Conservation (phyloP, 2,329 filamentous ascomycete species). For the Gaeumannomyces tritici region DNA sequence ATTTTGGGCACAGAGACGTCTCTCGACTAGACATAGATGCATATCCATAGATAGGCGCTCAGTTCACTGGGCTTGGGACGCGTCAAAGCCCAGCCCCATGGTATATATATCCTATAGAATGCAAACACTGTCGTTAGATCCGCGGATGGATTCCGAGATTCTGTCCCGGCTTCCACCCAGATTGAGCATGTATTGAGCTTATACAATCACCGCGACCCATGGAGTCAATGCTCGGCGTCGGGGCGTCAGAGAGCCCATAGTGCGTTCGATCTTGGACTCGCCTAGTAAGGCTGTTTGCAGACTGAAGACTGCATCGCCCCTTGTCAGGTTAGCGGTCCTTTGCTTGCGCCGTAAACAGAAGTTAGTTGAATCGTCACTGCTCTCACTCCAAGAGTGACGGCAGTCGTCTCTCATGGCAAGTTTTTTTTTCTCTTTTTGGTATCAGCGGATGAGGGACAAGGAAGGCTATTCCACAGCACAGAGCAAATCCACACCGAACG, state of each 20-base stretch:
- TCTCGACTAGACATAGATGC: too few species aligned
- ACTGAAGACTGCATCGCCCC: constrained; percentile 2
- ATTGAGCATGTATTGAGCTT: not conserved
- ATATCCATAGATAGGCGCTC: too few species aligned
- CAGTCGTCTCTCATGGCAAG: not conserved
- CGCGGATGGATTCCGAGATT: not conserved
- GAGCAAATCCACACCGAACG: not conserved
- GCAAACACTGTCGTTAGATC: not conserved
- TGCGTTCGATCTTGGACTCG: constrained; percentile 1
- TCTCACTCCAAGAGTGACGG: not conserved
- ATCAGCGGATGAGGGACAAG: not conserved
- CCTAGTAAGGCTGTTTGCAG: constrained; percentile 3
- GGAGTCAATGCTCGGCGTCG: not conserved
- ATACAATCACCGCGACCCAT: constrained; percentile 4
- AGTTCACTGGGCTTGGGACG: too few species aligned
- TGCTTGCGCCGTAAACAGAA: not conserved
- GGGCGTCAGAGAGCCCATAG: constrained; percentile 3
- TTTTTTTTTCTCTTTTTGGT: not conserved
- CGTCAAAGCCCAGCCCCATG: too few species aligned
- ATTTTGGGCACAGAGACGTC: too few species aligned
- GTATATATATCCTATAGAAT: not conserved
- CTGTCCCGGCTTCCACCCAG: not conserved
- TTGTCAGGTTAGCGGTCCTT: constrained; percentile 3
- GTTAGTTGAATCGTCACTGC: not conserved
- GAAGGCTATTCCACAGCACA: not conserved